phyloP scores from a whole-genome alignment of 2,329 filamentous ascomycete genomes.

The Penicillium sp. region DNA sequence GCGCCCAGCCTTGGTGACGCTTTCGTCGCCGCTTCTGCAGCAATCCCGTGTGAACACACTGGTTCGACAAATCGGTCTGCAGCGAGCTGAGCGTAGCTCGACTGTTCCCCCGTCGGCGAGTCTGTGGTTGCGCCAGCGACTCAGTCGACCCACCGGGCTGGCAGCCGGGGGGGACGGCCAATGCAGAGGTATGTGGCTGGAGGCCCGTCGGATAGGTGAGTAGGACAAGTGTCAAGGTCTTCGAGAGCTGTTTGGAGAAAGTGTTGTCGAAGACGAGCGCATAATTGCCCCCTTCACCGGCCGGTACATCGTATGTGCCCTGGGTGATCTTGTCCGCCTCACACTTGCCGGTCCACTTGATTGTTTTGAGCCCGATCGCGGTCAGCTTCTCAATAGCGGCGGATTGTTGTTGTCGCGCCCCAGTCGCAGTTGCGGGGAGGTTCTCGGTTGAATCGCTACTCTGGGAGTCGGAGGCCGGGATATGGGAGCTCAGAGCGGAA shows the following conservation, averaged over 20 bases:
- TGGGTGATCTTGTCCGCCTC: constrained; percentile 94
- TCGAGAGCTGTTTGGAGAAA: constrained; percentile 91
- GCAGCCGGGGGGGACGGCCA: constrained; percentile 41
- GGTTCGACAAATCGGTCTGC: constrained; percentile 25
- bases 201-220: constrained; percentile 84
- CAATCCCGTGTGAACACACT: constrained; percentile 73
- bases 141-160: constrained; percentile 50
- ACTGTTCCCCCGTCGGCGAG: constrained; percentile 32
- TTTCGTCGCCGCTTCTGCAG: constrained; percentile 88
- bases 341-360: constrained; percentile 85
- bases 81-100: constrained; percentile 26
- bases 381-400: constrained; percentile 65
- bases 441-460: constrained; percentile 40
- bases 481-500: constrained; percentile 48
- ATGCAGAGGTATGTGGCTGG: constrained; percentile 46
- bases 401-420: constrained; percentile 63
- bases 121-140: constrained; percentile 42
- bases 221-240: constrained; percentile 90
- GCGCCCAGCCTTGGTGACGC: constrained; percentile 87
- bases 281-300: constrained; percentile 82
- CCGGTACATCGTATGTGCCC: constrained; percentile 75
- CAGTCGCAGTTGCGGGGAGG: constrained; percentile 27
- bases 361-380: constrained; percentile 58
- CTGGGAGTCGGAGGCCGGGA: constrained; percentile 43
- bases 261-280: constrained; percentile 98